A percentile compares a stretch with the other conserved stretches of the same genome.
phyloP scores from a whole-genome alignment of 768 basidiomycete species.

The Termitomyces sp. region DNA sequence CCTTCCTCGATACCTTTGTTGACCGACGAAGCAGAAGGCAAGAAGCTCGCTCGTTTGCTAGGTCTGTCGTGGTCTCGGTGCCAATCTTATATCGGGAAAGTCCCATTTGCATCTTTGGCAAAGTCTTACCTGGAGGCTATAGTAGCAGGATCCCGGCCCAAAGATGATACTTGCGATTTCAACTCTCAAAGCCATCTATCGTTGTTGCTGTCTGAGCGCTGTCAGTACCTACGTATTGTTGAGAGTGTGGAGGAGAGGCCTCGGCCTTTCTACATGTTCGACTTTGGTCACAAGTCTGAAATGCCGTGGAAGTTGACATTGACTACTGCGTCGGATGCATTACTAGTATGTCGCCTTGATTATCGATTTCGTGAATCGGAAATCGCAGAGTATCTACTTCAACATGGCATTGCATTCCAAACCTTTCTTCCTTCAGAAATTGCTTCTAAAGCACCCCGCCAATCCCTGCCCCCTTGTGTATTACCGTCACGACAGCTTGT shows the following conservation, averaged over 20 bases:
- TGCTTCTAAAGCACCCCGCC: neutral
- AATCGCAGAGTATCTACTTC: neutral
- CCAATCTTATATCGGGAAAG: neutral
- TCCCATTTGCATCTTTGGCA: neutral
- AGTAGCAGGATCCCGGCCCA: neutral
- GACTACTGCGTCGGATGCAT: neutral
- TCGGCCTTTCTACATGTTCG: neutral
- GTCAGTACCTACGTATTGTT: neutral
- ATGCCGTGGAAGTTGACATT: neutral
- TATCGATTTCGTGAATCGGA: neutral
- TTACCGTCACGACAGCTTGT: neutral
- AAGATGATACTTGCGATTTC: neutral
- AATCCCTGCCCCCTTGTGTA: neutral
- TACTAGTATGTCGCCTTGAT: conserved; percentile 1
- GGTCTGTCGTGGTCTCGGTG: neutral
- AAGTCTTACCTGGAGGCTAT: neutral
- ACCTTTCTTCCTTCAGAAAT: neutral
- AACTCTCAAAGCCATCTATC: neutral
- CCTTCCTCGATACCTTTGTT: neutral
- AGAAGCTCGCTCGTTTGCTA: neutral
- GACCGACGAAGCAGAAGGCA: neutral
- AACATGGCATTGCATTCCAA: neutral
- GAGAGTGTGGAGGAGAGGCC: neutral
- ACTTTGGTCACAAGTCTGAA: neutral
- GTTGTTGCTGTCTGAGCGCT: neutral